Percentiles rank a stretch among this genome's conserved stretches.
These are phyloP conservation scores for Malus hybrid DNA, from an alignment of 331 rosid species.

Conservation along the genomic window DNA sequence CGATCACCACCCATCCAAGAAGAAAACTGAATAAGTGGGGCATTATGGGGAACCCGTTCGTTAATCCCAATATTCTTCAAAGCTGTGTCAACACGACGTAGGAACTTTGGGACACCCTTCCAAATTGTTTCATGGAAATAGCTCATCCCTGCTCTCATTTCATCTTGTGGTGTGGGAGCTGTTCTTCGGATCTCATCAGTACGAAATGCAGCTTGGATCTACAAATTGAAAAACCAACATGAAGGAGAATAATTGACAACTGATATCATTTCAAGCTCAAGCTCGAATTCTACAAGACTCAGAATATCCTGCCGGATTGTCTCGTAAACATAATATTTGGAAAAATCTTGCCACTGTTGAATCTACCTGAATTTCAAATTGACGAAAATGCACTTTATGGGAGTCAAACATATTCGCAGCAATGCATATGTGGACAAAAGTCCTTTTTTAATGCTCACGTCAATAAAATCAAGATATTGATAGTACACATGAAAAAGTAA, in stretches of 20 bases:
- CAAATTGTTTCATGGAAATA: slow-evolving; percentile 91
- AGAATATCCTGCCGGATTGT: not conserved
- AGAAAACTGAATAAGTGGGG: slow-evolving; percentile 55
- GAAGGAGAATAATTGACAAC: not conserved
- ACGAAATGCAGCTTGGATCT: slow-evolving; percentile 97
- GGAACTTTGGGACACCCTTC: slow-evolving; percentile 81
- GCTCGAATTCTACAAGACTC: not conserved
- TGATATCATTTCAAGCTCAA: not conserved
- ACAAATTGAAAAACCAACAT: slow-evolving; percentile 2
- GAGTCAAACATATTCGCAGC: not conserved
- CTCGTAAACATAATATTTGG: not conserved
- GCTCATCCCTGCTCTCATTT: slow-evolving; percentile 99
- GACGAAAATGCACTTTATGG: not conserved
- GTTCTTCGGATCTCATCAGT: slow-evolving; percentile 85
- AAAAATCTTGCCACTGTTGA: not conserved
- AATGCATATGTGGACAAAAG: not conserved
- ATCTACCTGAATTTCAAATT: not conserved
- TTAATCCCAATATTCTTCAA: slow-evolving; percentile 65
- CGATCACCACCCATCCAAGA: slow-evolving; percentile 99
- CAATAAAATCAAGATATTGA: not conserved
- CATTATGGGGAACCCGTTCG: too few relatives aligned
- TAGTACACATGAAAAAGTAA: not conserved
- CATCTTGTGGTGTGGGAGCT: slow-evolving; percentile 95
- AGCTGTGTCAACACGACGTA: slow-evolving; percentile 89
- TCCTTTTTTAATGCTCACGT: not conserved